These are phyloP conservation scores for Aspergillus puulaauensis DNA, from an alignment of 2,329 filamentous ascomycete species.

Conservation along the genomic window DNA sequence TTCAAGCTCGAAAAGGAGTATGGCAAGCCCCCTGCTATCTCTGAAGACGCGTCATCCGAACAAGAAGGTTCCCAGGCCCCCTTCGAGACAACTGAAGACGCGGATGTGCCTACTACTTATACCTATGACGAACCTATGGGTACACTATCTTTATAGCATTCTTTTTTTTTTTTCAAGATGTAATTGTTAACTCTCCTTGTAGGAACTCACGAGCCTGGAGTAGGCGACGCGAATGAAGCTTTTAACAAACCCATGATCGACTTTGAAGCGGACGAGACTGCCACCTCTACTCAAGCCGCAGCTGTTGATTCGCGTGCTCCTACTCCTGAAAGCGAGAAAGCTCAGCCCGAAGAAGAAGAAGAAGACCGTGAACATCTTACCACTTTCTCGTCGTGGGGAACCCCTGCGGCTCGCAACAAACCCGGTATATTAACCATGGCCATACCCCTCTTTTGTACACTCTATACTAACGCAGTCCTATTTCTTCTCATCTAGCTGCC, in stretches of 20 bases:
- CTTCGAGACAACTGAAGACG: not conserved
- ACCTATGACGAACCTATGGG: not conserved
- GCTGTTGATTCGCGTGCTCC: not conserved
- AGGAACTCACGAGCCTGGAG: not conserved
- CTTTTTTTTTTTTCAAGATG: no score
- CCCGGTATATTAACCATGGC: conserved; percentile 21
- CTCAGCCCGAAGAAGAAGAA: conserved; percentile 14
- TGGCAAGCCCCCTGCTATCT: not conserved
- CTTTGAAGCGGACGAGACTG: not conserved
- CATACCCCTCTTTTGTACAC: not conserved
- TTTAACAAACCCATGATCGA: not conserved
- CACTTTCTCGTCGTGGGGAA: conserved; percentile 34
- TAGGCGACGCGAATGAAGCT: not conserved
- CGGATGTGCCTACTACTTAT: not conserved
- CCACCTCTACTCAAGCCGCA: not conserved
- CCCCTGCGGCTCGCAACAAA: conserved; percentile 23
- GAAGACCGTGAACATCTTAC: conserved; percentile 31
- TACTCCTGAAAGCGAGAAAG: not conserved
- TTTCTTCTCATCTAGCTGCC: conserved; percentile 17
- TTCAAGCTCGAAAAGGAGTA: conserved; percentile 12
- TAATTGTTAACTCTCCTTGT: not conserved
- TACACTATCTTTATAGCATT: not conserved
- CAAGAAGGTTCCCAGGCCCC: conserved; percentile 1
- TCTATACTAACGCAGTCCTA: not conserved
- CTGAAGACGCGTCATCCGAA: conserved; percentile 7